A percentile compares a stretch with the other conserved stretches of the same genome.
Conservation (phyloP, 31 red algal species). For the Odonthalia washingtoniensis region DNA sequence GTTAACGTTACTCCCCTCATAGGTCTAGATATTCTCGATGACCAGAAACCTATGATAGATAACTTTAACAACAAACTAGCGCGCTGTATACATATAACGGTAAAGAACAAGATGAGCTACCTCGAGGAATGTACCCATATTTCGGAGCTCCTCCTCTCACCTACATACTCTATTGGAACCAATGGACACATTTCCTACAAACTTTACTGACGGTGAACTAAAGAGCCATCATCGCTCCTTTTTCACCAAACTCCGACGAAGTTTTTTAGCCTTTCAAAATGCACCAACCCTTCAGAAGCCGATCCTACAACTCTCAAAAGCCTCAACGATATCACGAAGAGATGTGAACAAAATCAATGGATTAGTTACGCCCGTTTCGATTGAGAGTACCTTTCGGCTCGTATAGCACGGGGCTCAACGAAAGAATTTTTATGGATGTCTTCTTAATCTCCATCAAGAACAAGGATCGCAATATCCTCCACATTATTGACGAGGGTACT, state of each 20-base stretch:
- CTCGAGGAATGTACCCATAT: too few relatives aligned
- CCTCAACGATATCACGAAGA: not conserved
- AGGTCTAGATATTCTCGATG: slow-evolving; percentile 39
- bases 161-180: too few relatives aligned
- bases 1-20: slow-evolving; percentile 46
- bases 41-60: not conserved
- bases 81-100: too few relatives aligned
- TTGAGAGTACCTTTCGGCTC: slow-evolving; percentile 30
- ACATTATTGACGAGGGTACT: slow-evolving; percentile 41
- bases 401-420: too few relatives aligned
- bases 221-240: not conserved
- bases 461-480: slow-evolving; percentile 3
- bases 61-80: too few relatives aligned
- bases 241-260: slow-evolving; percentile 17
- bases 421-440: slow-evolving; percentile 29
- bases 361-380: slow-evolving; percentile 5
- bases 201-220: too few relatives aligned
- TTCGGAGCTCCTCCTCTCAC: too few relatives aligned
- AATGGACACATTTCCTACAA: too few relatives aligned
- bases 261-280: slow-evolving; percentile 26
- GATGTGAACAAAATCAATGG: slow-evolving; percentile 41
- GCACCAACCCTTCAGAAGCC: not conserved
- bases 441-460: too few relatives aligned
- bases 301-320: not conserved
- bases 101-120: too few relatives aligned